Base-by-base conservation (phyloP, 805 yeast genomes). In the Phaffomyces opuntiae region DNA sequence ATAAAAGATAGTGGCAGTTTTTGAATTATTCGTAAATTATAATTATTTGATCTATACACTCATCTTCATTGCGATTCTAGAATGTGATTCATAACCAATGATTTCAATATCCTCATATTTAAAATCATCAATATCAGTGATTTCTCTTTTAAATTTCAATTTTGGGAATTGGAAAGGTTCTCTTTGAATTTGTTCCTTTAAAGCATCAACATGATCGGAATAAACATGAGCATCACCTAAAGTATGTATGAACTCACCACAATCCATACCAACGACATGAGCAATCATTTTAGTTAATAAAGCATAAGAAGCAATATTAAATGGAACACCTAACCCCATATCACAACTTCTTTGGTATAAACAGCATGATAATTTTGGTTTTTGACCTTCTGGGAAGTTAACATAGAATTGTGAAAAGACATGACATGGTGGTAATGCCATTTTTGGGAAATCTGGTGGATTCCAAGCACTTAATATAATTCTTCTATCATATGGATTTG, bases 391-490 rank as follows among this genome's bases (percentile, higher is more conserved):
- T n/a, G 95, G 91, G 68, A 85, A 86, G 56, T 77, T 85, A 36
- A 93, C 99, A 62, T 86, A 93, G 61, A 93, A 93, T 65, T 93
- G 99, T 46, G 95, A 82, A 61, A 93, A 87, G 24, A 93, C 95
- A 65, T 93, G 99, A 60, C 99, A 93, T 26, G 99, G 99, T 12
- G 99, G 99, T 44, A 93, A 73, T 0, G 99, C 99, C 99, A 93
- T 93, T 51, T 80, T 73, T 43, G 79, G 74, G 61, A 91, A 87
- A 57, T 90, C 99, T 2, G 96, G 90, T 4, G 99, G 99, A 60
- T 93, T 93, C 99, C 99, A 93, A 0, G 99, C 99, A 39, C 95
- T 83, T 77, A 93, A 68, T 47, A 93, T 88, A 56, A 93, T 88
- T 64, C 99, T 74, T 60, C 99, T 77, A 64, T 93, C 98, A 59